Conservation (phyloP, 108 stramenopile species). For the Mediolabrus comicus region DNA sequence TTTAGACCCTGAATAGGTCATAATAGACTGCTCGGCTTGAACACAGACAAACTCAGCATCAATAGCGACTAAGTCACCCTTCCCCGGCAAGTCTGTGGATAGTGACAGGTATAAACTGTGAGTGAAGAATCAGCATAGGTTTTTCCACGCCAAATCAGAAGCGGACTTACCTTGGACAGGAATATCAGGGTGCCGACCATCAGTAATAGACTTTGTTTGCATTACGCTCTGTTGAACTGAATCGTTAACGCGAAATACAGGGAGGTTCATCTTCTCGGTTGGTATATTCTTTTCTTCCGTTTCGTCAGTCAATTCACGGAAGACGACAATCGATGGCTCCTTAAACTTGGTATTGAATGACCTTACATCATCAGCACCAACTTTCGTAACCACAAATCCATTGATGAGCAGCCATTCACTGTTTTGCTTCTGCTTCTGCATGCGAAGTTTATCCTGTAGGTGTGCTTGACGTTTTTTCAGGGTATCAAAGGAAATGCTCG, state of each 20-base stretch:
- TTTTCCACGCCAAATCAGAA: not conserved
- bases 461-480: constrained; percentile 20
- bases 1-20: constrained; percentile 77
- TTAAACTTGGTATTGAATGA: constrained; percentile 72
- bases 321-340: constrained; percentile 61
- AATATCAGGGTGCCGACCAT: constrained; percentile 15
- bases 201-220: constrained; percentile 64
- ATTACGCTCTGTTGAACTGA: constrained; percentile 49
- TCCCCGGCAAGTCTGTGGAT: constrained; percentile 37
- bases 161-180: constrained; percentile 13
- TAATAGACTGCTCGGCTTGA: constrained; percentile 75
- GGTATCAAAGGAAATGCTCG: constrained; percentile 8
- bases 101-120: not conserved
- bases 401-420: constrained; percentile 80
- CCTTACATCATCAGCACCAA: constrained; percentile 68
- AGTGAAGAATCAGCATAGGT: not conserved
- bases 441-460: constrained; percentile 34
- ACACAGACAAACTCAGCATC: constrained; percentile 91
- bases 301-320: constrained; percentile 28
- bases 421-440: constrained; percentile 1
- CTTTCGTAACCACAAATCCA: constrained; percentile 66
- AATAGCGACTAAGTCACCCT: constrained; percentile 81
- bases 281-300: not conserved
- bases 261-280: not conserved
- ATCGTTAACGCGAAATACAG: not conserved